phyloP scores from a whole-genome alignment of 352 stramenopile genomes.

The Hyaloperonospora arabidopsidis region DNA sequence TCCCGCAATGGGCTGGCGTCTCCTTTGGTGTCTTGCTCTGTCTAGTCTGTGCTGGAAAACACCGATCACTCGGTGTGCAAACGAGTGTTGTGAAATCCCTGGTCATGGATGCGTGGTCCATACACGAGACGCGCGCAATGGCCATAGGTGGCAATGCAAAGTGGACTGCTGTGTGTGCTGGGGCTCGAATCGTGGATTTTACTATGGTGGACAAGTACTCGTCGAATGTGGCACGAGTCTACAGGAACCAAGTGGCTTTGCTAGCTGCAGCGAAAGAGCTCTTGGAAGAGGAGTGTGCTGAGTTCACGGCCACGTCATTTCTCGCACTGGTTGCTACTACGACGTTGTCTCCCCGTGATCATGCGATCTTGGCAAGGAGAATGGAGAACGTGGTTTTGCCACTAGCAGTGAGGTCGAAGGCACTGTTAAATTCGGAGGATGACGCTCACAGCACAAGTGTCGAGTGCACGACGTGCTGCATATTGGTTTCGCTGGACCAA shows the following conservation, averaged over 20 bases:
- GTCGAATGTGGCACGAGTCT: slow-evolving; percentile 50
- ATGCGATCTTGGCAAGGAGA: slow-evolving; percentile 7
- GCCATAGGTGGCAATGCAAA: slow-evolving; percentile 75
- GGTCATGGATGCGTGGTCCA: slow-evolving; percentile 67
- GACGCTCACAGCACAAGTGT: slow-evolving; percentile 19
- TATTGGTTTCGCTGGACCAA: slow-evolving; percentile 34
- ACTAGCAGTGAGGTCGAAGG: slow-evolving; percentile 7
- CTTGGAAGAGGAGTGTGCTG: slow-evolving; percentile 8
- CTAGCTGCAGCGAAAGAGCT: slow-evolving; percentile 20
- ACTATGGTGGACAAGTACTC: slow-evolving; percentile 55
- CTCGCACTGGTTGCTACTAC: slow-evolving; percentile 30
- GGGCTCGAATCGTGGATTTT: slow-evolving; percentile 36
- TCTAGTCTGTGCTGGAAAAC: slow-evolving; percentile 60
- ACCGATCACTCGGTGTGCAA: slow-evolving; percentile 71
- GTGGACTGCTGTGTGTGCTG: slow-evolving; percentile 65
- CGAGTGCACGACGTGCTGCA: slow-evolving; percentile 69
- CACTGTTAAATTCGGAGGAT: slow-evolving; percentile 1
- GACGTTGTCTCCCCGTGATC: not conserved
- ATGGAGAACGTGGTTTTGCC: slow-evolving; percentile 8
- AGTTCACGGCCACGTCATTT: slow-evolving; percentile 50
- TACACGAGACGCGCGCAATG: slow-evolving; percentile 41
- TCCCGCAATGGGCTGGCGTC: slow-evolving; percentile 75
- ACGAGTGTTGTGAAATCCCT: slow-evolving; percentile 83
- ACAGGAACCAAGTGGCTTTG: slow-evolving; percentile 35
- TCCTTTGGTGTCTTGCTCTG: slow-evolving; percentile 81